Base-by-base conservation (phyloP, 2,329 filamentous ascomycete genomes). In the Chaetomium sp. region DNA sequence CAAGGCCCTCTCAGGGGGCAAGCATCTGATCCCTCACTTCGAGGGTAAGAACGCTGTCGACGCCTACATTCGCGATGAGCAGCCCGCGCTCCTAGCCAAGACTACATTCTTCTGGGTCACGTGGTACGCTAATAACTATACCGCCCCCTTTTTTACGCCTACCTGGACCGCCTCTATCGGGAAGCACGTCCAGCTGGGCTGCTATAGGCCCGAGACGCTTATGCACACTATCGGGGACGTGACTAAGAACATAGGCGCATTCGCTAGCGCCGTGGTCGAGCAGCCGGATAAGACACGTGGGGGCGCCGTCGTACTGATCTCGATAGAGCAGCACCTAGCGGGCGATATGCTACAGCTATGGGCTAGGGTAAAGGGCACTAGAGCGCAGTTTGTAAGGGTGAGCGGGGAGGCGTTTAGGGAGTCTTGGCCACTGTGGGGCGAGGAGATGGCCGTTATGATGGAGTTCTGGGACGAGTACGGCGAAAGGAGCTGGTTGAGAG, bases 181-280 rank as follows among this genome's bases (percentile, higher is more conserved):
- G 5, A 59, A 58, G 55, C 66, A 71, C 53, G 53, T 72, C 7
- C 67, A 69, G 53, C 52, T 74, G 2, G 59, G 61, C 14, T 63
- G 61, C 1, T 61, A 60, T 5, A 56, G 64, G 1, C 50, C 66
- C 1, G 58, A 65, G 1, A 67, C 65, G 0, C 66, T 65, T 0
- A 59, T 74, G 9, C 48, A 54, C 5, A 55, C 62, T 3, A 63
- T 71, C 43, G 71, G 71, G 6, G 67, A 70, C 48, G 63, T 64
- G 6, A 58, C 42, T 2, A 57, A 50, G 14, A 74, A 74, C 47
- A 51, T 71, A 10, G 70, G 69, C 0, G 55, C 64, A 1, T 72
- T 71, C 51, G 68, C 66, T 1, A 53, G 54, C 6, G 67, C 70
- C 1, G 67, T 71, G 11, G 49, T 72, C 5, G 59, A 61, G 3